These are phyloP conservation scores for Pontederia crassipes DNA, from an alignment of 176 grass and related monocot genomes.

Conservation along the genomic window DNA sequence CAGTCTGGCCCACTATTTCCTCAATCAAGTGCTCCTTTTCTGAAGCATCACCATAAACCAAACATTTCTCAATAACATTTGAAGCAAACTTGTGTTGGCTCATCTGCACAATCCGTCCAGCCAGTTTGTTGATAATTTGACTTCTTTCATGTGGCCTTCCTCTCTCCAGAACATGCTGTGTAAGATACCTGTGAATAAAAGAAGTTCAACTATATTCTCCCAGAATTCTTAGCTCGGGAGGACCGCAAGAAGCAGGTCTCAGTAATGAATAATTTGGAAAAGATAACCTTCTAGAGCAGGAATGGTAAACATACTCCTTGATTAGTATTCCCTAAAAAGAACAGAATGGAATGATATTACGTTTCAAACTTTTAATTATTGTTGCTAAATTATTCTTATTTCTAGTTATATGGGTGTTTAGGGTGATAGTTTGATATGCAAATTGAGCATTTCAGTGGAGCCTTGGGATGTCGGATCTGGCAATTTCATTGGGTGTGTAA, in stretches of 20 bases:
- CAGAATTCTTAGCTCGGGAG: constrained; percentile 5
- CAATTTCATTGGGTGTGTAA: background rate
- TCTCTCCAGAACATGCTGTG: constrained; percentile 95
- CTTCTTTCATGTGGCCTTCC: constrained; percentile 57
- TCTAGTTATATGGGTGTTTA: no score
- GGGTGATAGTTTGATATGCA: no score
- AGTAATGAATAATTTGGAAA: constrained; percentile 15
- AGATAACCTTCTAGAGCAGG: constrained; percentile 22
- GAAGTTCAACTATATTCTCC: background rate
- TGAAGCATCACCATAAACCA: constrained; percentile 51
- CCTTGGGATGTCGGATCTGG: no score
- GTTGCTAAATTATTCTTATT: no score
- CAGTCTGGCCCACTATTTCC: constrained; percentile 78
- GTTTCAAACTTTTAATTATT: no score
- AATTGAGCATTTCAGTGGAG: no score
- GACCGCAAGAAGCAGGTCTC: constrained; percentile 14
- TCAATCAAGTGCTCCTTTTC: constrained; percentile 64
- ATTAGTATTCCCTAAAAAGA: background rate
- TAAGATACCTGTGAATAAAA: no score
- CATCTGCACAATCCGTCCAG: constrained; percentile 74
- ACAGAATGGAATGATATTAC: background rate
- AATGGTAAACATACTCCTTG: constrained; percentile 8
- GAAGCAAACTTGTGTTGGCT: constrained; percentile 96
- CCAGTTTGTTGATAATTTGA: constrained; percentile 81
- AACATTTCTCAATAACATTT: constrained; percentile 95